Conservation (phyloP, 2,329 filamentous ascomycete species). For the Ceratocystis huliohia region DNA sequence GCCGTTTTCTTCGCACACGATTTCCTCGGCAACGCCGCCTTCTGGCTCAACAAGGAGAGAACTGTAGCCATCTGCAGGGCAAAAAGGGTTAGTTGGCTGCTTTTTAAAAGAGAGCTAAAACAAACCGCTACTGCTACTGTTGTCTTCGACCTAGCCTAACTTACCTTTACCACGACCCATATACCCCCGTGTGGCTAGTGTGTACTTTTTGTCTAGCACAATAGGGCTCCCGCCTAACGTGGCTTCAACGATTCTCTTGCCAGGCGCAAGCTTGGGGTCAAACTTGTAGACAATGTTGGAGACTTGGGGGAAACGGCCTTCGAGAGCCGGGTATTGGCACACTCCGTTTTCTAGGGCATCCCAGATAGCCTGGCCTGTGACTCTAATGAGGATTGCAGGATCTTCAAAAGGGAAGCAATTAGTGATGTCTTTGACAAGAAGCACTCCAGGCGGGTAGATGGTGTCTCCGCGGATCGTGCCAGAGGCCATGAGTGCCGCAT, state of each 20-base stretch:
- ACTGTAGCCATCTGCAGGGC: slow-evolving; percentile 54
- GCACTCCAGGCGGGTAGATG: slow-evolving; percentile 68
- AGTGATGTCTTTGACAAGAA: slow-evolving; percentile 69
- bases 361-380: slow-evolving; percentile 58
- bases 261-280: slow-evolving; percentile 47
- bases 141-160: slow-evolving; percentile 4
- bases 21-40: slow-evolving; percentile 62
- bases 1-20: slow-evolving; percentile 77
- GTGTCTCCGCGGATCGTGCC: slow-evolving; percentile 82
- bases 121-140: neutral
- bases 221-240: slow-evolving; percentile 49
- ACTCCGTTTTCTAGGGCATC: slow-evolving; percentile 79
- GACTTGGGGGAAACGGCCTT: slow-evolving; percentile 71
- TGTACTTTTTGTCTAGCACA: slow-evolving; percentile 52
- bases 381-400: slow-evolving; percentile 63
- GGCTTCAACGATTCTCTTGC: slow-evolving; percentile 50
- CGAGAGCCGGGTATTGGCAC: slow-evolving; percentile 65
- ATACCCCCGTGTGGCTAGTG: slow-evolving; percentile 69
- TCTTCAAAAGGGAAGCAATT: slow-evolving; percentile 91
- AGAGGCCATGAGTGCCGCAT: slow-evolving; percentile 72
- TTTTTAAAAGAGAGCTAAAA: neutral
- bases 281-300: slow-evolving; percentile 69
- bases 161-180: slow-evolving; percentile 68
- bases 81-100: neutral
- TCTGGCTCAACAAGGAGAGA: slow-evolving; percentile 62